Base-by-base conservation (phyloP, 306 rosid species). In the Mimosa bimucronata region DNA sequence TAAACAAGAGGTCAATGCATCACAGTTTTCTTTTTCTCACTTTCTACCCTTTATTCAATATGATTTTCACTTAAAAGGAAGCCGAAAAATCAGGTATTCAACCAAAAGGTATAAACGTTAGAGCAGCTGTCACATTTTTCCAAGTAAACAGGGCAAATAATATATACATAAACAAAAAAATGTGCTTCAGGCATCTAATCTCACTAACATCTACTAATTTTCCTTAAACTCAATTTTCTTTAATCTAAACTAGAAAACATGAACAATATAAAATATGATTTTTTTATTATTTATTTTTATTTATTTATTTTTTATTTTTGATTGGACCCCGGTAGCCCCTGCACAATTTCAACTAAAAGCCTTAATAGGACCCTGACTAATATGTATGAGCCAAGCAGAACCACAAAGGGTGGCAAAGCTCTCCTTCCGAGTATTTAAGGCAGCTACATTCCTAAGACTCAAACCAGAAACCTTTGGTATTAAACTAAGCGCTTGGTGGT, bases 111-210 rank as follows among this genome's bases (percentile, higher is more conserved):
- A 48, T 14, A 48, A 14, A 48, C 13, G 53, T 48, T 15, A 18
- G 7, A 19, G 60, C 11, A 19, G 12, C 15, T 42, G 76, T 45
- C 41, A 72, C 76, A 84, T 76, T 53, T 61, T 50, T 37, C 19
- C 28, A 26, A 14, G n/a, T 60, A 52, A 34, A 26, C 19, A 26
- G 66, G 29, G 23, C 31, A 45, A 68, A 73, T 62, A 31, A 57
- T 44, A 62, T 57, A 61, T 60, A 69, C 68, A 78, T 41, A n/a
- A 26, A 71, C 62, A 19, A 16, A 62, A 48, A 34, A 83, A 72
- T 29, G 60, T 61, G 64, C 58, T 11, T 62, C 65, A 44, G 82
- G 28, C 28, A 68, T 68, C 30, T 61, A 71, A 72, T 19, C 57
- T 18, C 13, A 71, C 4, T 68, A 25, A 28, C 41, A 58, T 79